These are phyloP conservation scores for Lentithecium fluviatile DNA, from an alignment of 495 filamentous ascomycete species.

Conservation along the genomic window DNA sequence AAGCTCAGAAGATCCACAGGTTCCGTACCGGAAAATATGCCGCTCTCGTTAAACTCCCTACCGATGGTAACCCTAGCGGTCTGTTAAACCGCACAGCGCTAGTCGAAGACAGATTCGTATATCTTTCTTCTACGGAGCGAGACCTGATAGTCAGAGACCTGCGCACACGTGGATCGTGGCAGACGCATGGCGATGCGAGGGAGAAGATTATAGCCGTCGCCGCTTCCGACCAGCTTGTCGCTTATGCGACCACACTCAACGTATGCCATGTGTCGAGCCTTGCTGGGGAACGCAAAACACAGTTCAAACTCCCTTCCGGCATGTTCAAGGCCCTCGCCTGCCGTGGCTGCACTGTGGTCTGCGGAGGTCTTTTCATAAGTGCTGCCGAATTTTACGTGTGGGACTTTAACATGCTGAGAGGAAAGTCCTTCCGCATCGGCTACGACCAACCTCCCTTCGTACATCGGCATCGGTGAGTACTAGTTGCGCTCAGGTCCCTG, in stretches of 20 bases:
- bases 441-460: not conserved
- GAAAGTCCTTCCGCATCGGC: not conserved
- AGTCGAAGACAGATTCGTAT: conserved; percentile 1
- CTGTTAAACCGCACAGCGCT: not conserved
- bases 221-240: conserved; percentile 17
- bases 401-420: conserved; percentile 14
- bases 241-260: conserved; percentile 5
- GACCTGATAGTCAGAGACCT: conserved; percentile 14
- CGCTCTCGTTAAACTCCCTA: too few relatives aligned
- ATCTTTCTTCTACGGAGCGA: not conserved
- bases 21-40: conserved; percentile 7
- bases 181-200: conserved; percentile 5
- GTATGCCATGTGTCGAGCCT: conserved; percentile 19
- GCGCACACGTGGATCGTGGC: not conserved
- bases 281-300: not conserved
- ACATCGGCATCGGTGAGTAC: not conserved
- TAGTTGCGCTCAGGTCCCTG: too few relatives aligned
- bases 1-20: conserved; percentile 15
- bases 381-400: conserved; percentile 7
- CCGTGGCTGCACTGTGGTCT: conserved; percentile 15
- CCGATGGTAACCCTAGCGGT: too few relatives aligned
- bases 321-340: conserved; percentile 5
- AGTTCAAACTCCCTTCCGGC: conserved; percentile 10
- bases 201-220: conserved; percentile 5
- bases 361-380: conserved; percentile 6